A percentile compares a stretch with the other conserved stretches of the same genome.
Evolutionary conservation across 169 alveolate genomes (phyloP).

Genomic region (Ichthyophthirius multifiliis): DNA sequence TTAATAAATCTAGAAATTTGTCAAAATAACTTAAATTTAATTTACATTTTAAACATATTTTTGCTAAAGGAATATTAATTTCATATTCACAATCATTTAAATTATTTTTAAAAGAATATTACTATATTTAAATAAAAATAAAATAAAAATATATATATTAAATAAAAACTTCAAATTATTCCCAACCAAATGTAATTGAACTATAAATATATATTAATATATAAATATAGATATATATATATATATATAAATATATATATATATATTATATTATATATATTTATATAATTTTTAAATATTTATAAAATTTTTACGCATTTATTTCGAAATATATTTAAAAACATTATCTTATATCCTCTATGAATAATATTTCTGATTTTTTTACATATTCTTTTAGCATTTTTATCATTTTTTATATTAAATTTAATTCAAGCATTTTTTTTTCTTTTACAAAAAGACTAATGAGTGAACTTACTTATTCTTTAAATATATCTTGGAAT

Average conservation of each 20-base stretch:
- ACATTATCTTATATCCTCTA: neutral
- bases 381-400: neutral
- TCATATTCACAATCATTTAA: neutral
- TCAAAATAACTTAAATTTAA: neutral
- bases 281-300: no score
- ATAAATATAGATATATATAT: neutral
- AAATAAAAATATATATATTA: neutral
- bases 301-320: neutral
- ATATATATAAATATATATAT: neutral
- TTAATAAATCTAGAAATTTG: neutral
- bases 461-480: neutral
- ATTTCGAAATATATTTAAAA: neutral
- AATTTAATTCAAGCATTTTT: neutral
- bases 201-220: neutral
- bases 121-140: neutral
- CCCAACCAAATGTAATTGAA: neutral
- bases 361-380: neutral
- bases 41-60: neutral
- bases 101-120: neutral
- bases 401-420: neutral
- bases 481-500: neutral
- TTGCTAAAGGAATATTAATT: neutral
- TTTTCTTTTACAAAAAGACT: neutral
- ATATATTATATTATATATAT: neutral
- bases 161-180: neutral